phyloP scores from a whole-genome alignment of 768 basidiomycete genomes.

The Amylocystis lapponica region DNA sequence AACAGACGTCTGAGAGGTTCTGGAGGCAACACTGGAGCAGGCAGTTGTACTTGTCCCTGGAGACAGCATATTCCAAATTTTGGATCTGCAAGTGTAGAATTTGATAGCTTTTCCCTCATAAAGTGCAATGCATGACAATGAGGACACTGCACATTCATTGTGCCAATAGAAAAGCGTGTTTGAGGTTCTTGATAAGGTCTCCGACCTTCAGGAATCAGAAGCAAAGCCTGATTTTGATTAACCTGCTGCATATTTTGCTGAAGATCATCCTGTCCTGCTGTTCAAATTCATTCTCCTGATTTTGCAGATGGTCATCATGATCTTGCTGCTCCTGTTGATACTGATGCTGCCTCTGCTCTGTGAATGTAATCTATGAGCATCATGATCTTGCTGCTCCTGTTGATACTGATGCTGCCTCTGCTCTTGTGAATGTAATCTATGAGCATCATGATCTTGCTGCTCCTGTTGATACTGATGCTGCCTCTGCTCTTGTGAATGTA shows the following conservation, averaged over 20 bases:
- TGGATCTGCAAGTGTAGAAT: slow-evolving; percentile 11
- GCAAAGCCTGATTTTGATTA: background rate
- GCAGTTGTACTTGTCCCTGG: slow-evolving; percentile 28
- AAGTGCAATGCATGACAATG: slow-evolving; percentile 34
- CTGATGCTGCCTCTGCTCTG: too few relatives aligned
- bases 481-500: too few relatives aligned
- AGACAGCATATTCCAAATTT: slow-evolving; percentile 33
- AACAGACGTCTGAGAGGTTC: slow-evolving; percentile 17
- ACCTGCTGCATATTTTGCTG: background rate
- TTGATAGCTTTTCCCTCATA: slow-evolving; percentile 21
- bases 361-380: too few relatives aligned
- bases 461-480: too few relatives aligned
- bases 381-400: too few relatives aligned
- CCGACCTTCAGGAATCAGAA: background rate
- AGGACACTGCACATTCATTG: slow-evolving; percentile 30
- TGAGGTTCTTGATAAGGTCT: background rate
- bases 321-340: too few relatives aligned
- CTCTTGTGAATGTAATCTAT: too few relatives aligned
- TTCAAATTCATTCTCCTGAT: too few relatives aligned
- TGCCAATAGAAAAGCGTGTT: slow-evolving; percentile 16
- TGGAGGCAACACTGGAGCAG: slow-evolving; percentile 19
- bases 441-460: too few relatives aligned
- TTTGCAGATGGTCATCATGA: too few relatives aligned
- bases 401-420: too few relatives aligned
- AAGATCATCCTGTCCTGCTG: background rate